Evolutionary conservation across 306 rosid genomes (phyloP), one percentile per base, ranked within the genome.

Genomic region (Cicer yamashitae): DNA sequence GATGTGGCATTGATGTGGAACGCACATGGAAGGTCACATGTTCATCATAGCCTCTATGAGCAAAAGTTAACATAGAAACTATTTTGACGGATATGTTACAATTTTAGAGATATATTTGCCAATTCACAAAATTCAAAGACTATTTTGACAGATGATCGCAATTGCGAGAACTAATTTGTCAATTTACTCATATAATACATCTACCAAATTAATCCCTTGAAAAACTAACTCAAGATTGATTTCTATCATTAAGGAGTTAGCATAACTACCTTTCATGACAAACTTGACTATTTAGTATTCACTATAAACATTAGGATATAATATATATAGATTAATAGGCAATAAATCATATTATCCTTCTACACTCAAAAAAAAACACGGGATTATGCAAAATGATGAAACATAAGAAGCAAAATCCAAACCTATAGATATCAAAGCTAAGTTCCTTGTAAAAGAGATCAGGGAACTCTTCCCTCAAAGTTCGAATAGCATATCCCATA

Each of bases 401-500:
- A 66, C 7, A 20, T 0, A 40, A 2, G 30, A 22, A 56, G 3
- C 1, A 47, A 34, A 65, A 38, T 13, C 22, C 78, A 41, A 53
- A 92, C 93, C 93, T 90, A 87, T 90, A 90, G 66, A 90, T 88
- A 38, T 87, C 87, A 68, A 87, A 89, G 88, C 82, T 86, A 73
- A 82, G 97, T 47, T 90, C 97, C 72, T 80, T 90, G 80, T 70
- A 71, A 71, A 92, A 92, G 14, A 92, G 87, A 79, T 83, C 84
- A 2, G 96, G 93, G 44, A 92, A 83, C 70, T 92, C 96, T 84
- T 92, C 96, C 70, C 97, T 87, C 51, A 92, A 69, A 71, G 89
- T 86, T 61, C 96, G 87, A 6, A 92, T 90, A 39, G 97, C 97
- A 75, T 87, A 90, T 15, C 97, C 97, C 88, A 90, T 67, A 60